Percentiles rank a stretch among this genome's conserved stretches.
phyloP scores from a whole-genome alignment of 1,139 yeast species.

The Blastobotrys serpentis region DNA sequence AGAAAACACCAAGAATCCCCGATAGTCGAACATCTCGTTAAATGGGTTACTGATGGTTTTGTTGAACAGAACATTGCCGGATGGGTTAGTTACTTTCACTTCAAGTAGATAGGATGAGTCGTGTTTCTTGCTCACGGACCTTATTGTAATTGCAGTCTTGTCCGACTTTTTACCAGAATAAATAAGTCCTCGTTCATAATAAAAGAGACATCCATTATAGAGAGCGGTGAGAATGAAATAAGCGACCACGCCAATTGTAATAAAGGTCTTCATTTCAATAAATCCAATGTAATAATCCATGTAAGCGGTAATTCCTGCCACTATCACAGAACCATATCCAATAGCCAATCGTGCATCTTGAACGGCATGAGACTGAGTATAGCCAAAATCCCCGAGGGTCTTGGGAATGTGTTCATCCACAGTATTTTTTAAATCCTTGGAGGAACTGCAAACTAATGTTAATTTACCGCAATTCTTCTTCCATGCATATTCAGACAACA shows the following conservation, averaged over 20 bases:
- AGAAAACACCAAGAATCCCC: constrained; percentile 31
- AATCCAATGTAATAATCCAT: constrained; percentile 64
- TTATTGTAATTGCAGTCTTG: constrained; percentile 31
- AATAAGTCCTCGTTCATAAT: constrained; percentile 54
- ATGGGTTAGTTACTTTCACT: constrained; percentile 34
- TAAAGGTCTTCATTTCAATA: constrained; percentile 41
- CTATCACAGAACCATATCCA: constrained; percentile 64
- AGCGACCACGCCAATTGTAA: constrained; percentile 46
- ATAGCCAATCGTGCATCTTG: constrained; percentile 64
- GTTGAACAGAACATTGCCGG: constrained; percentile 14
- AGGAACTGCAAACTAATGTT: constrained; percentile 32
- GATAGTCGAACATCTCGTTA: constrained; percentile 32
- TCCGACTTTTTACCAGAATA: constrained; percentile 53
- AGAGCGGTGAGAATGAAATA: constrained; percentile 54
- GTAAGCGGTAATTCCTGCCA: constrained; percentile 65
- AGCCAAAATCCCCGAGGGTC: constrained; percentile 55
- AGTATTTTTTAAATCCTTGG: constrained; percentile 36
- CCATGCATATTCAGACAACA: not conserved
- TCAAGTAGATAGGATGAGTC: constrained; percentile 48
- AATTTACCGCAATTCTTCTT: not conserved
- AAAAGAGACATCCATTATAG: constrained; percentile 50
- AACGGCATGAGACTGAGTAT: constrained; percentile 55
- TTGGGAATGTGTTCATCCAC: constrained; percentile 38
- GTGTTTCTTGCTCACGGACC: constrained; percentile 38
- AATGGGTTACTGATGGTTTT: constrained; percentile 20